Evolutionary conservation across 176 grass and related monocot genomes (phyloP).

Genomic region (Rhynchospora breviuscula): DNA sequence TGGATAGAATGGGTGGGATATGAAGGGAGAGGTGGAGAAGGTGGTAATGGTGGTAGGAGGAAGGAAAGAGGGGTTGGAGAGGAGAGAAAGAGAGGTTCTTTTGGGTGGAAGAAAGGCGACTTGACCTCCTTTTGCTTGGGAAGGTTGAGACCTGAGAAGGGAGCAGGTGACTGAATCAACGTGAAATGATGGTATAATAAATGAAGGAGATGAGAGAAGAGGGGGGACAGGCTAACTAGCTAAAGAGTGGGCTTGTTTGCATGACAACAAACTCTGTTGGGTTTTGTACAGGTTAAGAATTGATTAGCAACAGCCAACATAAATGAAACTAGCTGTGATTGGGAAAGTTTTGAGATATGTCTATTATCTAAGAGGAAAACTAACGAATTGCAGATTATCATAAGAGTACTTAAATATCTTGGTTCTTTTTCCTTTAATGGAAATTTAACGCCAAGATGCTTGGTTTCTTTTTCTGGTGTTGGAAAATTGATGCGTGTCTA

Average conservation of each 20-base stretch:
- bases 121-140: constrained; percentile 7
- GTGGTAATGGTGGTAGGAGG: constrained; percentile 21
- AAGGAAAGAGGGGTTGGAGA: constrained; percentile 14
- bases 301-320: not conserved
- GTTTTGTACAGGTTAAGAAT: not conserved
- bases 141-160: not conserved
- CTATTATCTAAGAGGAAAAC: not conserved
- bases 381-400: not conserved
- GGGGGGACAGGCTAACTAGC: not conserved
- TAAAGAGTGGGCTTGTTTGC: not conserved
- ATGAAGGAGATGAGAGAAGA: constrained; percentile 21
- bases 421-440: not conserved
- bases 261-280: not conserved
- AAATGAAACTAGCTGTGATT: not conserved
- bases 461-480: no score
- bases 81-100: not conserved
- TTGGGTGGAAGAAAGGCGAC: constrained; percentile 5
- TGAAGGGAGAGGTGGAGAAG: constrained; percentile 3
- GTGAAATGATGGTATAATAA: constrained; percentile 22
- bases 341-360: not conserved
- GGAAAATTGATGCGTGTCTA: not conserved
- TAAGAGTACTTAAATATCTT: not conserved
- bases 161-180: constrained; percentile 34
- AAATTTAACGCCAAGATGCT: not conserved
- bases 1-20: not conserved